Evolutionary conservation across 352 stramenopile genomes (phyloP), one percentile per base, ranked within the genome.

Genomic region (Pythium biforme): DNA sequence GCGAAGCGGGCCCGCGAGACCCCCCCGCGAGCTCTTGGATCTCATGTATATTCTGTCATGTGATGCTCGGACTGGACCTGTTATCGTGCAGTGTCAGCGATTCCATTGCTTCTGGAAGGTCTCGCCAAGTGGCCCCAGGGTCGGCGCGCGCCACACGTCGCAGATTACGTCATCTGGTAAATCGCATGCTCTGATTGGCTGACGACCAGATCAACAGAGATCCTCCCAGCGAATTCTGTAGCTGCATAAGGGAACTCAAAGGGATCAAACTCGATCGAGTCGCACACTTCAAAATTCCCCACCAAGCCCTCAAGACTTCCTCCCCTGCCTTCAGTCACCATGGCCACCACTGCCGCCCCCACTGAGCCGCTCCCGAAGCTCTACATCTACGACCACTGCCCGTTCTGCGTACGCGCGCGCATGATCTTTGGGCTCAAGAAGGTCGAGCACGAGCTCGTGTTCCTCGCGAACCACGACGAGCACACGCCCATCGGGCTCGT

Each of bases 321-420:
- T 12, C 15, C 23, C 23, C 23, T 23, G 3, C 33, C n/a, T 23
- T 10, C 34, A 26, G 31, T 17, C 34, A 52, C 40, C 22, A 60
- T 60, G 53, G 23, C 53, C 11, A 37, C 52, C 4, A 41, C 31
- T 34, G 53, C 53, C 26, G 23, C 45, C 22, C 20, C 22, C 22
- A 23, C 51, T 17, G 37, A 59, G 34, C 33, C 25, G 40, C 26
- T 74, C 27, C 64, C 62, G 5, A 82, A 79, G 68, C 65, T 86
- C 25, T 87, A 84, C 69, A 77, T 81, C 64, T 86, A 86, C 67
- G 77, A 86, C 69, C 71, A 83, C 53, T 86, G 75, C 53, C 77
- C 77, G 4, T 84, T 78, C 62, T 84, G 77, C 67, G 75, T 76
- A 41, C 75, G 75, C 9, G 75, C 68, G 47, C 77, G 77, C 17